phyloP scores from a whole-genome alignment of 345 rosid species.

The Crucihimalaya himalaica region DNA sequence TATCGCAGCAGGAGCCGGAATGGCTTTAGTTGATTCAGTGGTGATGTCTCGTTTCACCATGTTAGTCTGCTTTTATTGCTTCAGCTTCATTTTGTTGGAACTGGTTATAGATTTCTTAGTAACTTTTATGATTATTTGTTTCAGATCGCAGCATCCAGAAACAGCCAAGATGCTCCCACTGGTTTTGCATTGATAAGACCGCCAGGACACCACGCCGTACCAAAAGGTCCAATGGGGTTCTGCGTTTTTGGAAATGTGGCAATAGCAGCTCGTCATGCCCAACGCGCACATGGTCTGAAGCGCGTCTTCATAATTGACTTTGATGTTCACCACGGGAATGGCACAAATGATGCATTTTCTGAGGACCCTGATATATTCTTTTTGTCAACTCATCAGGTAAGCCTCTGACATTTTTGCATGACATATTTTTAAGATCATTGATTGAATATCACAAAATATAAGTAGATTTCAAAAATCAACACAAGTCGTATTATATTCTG shows the following conservation, averaged over 20 bases:
- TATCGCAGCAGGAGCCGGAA: constrained; percentile 93
- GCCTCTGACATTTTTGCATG: background rate
- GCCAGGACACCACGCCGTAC: constrained; percentile 93
- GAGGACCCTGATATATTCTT: constrained; percentile 91
- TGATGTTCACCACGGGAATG: constrained; percentile 97
- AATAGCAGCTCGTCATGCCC: constrained; percentile 93
- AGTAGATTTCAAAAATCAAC: background rate
- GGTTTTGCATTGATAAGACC: constrained; percentile 95
- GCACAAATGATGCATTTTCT: constrained; percentile 83
- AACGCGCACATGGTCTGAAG: constrained; percentile 64
- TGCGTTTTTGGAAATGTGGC: constrained; percentile 94
- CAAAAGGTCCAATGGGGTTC: constrained; percentile 97
- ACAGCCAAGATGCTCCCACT: constrained; percentile 56
- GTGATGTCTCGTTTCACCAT: constrained; percentile 70
- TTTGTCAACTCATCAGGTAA: constrained; percentile 92
- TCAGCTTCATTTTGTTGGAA: background rate
- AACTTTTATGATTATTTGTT: background rate
- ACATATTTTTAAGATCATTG: constrained; percentile 1
- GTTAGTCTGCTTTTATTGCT: constrained; percentile 48
- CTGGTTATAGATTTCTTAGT: background rate
- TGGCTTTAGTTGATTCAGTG: constrained; percentile 93
- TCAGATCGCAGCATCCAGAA: constrained; percentile 74
- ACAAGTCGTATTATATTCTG: background rate
- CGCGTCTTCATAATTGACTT: constrained; percentile 86
- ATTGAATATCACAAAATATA: background rate